Conservation (phyloP, 768 basidiomycete species). For the Kwoniella newhampshirensis region DNA sequence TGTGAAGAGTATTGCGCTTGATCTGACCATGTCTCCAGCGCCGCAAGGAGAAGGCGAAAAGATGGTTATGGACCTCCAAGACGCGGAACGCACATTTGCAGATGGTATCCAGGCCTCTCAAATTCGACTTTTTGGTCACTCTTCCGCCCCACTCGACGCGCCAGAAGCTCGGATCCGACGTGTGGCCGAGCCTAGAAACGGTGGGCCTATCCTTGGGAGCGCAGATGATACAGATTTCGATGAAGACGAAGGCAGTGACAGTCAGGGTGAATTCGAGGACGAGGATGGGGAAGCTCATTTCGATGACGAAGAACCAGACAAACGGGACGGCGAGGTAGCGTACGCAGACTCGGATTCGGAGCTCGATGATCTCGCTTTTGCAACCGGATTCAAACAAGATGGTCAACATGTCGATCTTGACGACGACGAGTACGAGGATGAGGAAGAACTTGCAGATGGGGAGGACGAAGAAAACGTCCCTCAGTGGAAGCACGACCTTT, state of each 20-base stretch:
- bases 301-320: constrained; percentile 46
- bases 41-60: constrained; percentile 89
- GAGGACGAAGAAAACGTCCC: constrained; percentile 60
- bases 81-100: constrained; percentile 74
- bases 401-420: constrained; percentile 58
- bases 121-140: constrained; percentile 79
- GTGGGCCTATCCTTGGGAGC: constrained; percentile 50
- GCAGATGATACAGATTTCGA: constrained; percentile 52
- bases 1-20: too few species aligned
- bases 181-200: constrained; percentile 42
- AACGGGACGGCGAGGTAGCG: constrained; percentile 44
- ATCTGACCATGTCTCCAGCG: constrained; percentile 55
- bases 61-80: constrained; percentile 97
- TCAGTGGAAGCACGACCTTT: constrained; percentile 72
- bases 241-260: constrained; percentile 51
- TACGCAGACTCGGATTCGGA: constrained; percentile 50
- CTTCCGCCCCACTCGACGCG: constrained; percentile 65
- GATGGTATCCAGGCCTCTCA: constrained; percentile 76
- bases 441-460: constrained; percentile 55
- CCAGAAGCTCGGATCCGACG: constrained; percentile 32
- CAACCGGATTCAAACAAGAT: constrained; percentile 59
- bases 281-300: constrained; percentile 49
- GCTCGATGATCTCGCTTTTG: constrained; percentile 49
- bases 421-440: constrained; percentile 54
- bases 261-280: constrained; percentile 45